Evolutionary conservation across 176 grass and related monocot genomes (phyloP).

Genomic region (Echinochloa phyllopogon): DNA sequence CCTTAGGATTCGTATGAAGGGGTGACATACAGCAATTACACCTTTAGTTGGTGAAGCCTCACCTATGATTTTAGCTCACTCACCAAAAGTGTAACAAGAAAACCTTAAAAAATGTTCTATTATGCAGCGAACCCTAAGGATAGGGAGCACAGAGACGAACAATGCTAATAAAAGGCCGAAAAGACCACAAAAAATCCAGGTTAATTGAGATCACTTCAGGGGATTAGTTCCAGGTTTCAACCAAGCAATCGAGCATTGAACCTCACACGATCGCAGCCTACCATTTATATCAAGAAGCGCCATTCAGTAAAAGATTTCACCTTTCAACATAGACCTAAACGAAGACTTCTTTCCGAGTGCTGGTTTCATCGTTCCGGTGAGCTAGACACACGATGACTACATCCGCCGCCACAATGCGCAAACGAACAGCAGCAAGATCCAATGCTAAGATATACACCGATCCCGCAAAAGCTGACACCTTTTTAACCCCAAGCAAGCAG

Average conservation of each 20-base stretch:
- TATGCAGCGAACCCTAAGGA: not conserved
- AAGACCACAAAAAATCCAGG: not conserved
- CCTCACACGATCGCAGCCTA: not conserved
- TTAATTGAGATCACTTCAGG: not conserved
- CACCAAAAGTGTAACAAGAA: not conserved
- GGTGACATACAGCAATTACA: too few relatives aligned
- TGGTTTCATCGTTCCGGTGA: not conserved
- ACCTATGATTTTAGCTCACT: not conserved
- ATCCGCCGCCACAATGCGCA: not conserved
- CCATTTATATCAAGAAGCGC: not conserved
- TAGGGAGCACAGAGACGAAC: not conserved
- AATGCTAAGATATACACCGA: not conserved
- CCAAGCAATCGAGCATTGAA: not conserved
- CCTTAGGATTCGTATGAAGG: not conserved
- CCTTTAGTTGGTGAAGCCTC: not conserved
- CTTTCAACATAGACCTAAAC: not conserved
- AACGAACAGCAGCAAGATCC: constrained; percentile 11
- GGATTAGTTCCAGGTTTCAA: too few relatives aligned
- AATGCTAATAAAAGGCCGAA: not conserved
- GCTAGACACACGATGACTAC: not conserved
- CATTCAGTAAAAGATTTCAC: not conserved
- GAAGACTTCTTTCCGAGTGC: not conserved
- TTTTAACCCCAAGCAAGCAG: not conserved
- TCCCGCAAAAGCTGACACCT: not conserved
- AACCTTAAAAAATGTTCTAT: not conserved